phyloP scores from a whole-genome alignment of 805 yeast genomes.

The Alloascoidea hylecoeti region DNA sequence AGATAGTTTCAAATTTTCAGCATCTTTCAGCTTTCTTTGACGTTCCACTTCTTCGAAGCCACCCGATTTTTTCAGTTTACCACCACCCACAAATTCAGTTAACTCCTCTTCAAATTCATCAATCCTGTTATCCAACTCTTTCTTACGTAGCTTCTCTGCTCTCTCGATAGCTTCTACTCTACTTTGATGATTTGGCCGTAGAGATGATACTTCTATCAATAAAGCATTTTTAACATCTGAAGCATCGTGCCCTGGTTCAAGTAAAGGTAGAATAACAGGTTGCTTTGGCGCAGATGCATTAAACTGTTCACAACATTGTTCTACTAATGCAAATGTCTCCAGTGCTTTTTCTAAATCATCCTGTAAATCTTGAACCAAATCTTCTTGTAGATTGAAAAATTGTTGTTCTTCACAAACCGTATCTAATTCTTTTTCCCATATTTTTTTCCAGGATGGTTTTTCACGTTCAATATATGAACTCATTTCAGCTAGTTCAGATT shows the following conservation, averaged over 20 bases:
- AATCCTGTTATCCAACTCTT: conserved; percentile 43
- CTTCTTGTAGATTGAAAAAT: conserved; percentile 81
- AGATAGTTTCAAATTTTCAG: conserved; percentile 42
- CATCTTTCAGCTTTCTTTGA: conserved; percentile 50
- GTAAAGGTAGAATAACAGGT: conserved; percentile 12
- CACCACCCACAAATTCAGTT: conserved; percentile 70
- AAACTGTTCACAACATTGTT: conserved; percentile 64
- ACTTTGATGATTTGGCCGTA: conserved; percentile 73
- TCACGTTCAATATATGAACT: conserved; percentile 51
- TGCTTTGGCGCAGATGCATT: conserved; percentile 36
- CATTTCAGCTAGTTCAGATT: conserved; percentile 34
- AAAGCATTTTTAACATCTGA: conserved; percentile 43
- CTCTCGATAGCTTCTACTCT: conserved; percentile 80
- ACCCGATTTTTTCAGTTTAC: conserved; percentile 67
- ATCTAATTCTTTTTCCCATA: conserved; percentile 87
- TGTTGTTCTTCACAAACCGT: conserved; percentile 91
- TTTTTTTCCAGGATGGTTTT: conserved; percentile 74
- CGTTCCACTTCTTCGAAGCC: conserved; percentile 83
- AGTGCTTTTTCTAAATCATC: conserved; percentile 72
- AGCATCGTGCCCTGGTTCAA: conserved; percentile 13
- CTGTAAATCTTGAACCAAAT: conserved; percentile 59
- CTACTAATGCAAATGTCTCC: conserved; percentile 73
- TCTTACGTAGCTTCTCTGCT: conserved; percentile 71
- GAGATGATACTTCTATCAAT: conserved; percentile 60
- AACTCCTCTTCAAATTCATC: conserved; percentile 77